A percentile compares a stretch with the other conserved stretches of the same genome.
These are phyloP conservation scores for Dianthus caryophyllus DNA, from an alignment of 148 eudicot species.

Conservation along the genomic window DNA sequence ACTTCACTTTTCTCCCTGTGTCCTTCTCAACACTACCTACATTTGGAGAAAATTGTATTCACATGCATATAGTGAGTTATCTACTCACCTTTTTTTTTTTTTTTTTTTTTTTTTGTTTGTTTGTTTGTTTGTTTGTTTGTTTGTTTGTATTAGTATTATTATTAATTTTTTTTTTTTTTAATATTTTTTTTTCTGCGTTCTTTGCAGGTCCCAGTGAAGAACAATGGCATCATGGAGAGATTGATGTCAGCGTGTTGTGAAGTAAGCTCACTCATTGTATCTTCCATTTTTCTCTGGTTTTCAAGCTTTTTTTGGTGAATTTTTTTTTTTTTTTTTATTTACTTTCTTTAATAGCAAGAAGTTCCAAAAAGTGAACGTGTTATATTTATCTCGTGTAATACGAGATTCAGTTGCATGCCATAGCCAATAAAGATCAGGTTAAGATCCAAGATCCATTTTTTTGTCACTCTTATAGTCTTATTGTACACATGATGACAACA, in stretches of 20 bases:
- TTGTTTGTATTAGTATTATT: no score
- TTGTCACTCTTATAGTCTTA: no score
- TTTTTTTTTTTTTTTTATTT: not conserved
- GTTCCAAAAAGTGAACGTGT: no score
- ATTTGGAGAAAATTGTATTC: not conserved
- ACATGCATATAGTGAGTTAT: constrained; percentile 7
- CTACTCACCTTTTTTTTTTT: not conserved
- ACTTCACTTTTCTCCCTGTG: not conserved
- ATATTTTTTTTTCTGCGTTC: constrained; percentile 6
- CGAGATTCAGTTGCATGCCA: no score
- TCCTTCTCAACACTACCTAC: not conserved
- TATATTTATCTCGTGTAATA: not conserved
- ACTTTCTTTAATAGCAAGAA: not conserved
- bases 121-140: no score
- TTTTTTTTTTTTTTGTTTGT: constrained; percentile 3
- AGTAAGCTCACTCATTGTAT: constrained; percentile 35
- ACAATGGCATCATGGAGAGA: constrained; percentile 59
- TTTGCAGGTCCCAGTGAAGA: constrained; percentile 51
- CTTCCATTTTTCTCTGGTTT: not conserved
- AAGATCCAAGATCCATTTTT: no score
- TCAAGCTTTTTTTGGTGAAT: not conserved
- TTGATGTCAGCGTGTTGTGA: constrained; percentile 68
- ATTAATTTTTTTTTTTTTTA: not conserved
- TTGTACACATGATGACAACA: no score
- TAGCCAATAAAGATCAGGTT: no score